phyloP scores from a whole-genome alignment of 2,329 filamentous ascomycete genomes.

The Alternaria panax region DNA sequence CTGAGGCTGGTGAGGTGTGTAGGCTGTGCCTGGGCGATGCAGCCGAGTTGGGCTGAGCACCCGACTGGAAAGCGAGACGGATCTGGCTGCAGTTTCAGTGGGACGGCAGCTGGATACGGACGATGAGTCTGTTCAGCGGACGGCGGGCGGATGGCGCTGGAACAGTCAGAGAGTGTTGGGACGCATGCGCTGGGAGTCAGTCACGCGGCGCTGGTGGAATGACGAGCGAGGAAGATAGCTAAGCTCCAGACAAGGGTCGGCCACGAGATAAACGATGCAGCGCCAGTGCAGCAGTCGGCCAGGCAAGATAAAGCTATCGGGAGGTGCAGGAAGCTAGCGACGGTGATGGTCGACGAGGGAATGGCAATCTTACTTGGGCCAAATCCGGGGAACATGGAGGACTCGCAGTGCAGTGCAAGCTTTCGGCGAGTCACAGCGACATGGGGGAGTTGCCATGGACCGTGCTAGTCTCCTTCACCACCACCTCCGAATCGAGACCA shows the following conservation, averaged over 20 bases:
- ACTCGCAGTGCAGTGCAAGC: constrained; percentile 7
- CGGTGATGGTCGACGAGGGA: constrained; percentile 20
- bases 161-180: constrained; percentile 34
- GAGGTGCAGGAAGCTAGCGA: constrained; percentile 22
- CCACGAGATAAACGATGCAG: constrained; percentile 20
- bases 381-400: constrained; percentile 33
- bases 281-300: constrained; percentile 8
- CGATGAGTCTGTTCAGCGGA: not conserved
- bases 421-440: constrained; percentile 1
- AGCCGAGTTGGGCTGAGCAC: constrained; percentile 43
- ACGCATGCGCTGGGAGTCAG: constrained; percentile 29
- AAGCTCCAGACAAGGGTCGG: constrained; percentile 25
- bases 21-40: constrained; percentile 23
- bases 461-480: not conserved
- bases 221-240: constrained; percentile 36
- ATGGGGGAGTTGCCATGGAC: not conserved
- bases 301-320: constrained; percentile 16
- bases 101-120: not conserved
- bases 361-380: constrained; percentile 21
- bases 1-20: constrained; percentile 16
- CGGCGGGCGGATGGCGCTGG: constrained; percentile 18
- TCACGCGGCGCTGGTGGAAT: constrained; percentile 46
- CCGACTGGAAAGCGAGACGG: constrained; percentile 20
- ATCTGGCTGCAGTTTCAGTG: constrained; percentile 6
- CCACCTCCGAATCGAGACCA: not conserved